Conservation (phyloP, 306 rosid species). For the Sophora flavescens region DNA sequence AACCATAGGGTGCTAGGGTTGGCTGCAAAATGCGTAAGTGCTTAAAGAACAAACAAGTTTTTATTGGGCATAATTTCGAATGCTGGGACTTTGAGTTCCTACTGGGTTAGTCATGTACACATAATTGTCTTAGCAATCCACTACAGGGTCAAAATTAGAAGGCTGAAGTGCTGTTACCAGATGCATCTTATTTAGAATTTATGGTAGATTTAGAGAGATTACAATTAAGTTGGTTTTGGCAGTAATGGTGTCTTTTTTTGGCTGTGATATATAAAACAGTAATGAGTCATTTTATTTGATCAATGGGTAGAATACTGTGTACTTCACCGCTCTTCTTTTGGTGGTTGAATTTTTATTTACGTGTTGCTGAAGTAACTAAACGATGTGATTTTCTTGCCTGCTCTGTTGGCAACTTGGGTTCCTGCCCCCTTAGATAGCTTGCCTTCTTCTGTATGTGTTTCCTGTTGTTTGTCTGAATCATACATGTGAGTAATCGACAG, state of each 20-base stretch:
- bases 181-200: conserved; percentile 15
- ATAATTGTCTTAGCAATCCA: not conserved
- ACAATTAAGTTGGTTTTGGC: conserved; percentile 11
- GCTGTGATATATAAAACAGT: not conserved
- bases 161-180: not conserved
- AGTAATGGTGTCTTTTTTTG: not conserved
- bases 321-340: not conserved
- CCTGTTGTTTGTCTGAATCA: not conserved
- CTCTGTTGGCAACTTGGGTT: conserved; percentile 31
- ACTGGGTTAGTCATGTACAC: not conserved
- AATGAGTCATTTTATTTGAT: conserved; percentile 1
- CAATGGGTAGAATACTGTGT: conserved; percentile 1
- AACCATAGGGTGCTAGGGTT: conserved; percentile 12
- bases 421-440: conserved; percentile 25
- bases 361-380: not conserved
- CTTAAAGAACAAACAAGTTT: conserved; percentile 2
- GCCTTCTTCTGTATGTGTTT: not conserved
- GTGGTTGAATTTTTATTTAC: not conserved
- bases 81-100: not conserved
- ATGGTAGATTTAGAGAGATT: not conserved
- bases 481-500: not conserved
- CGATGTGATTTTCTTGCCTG: not conserved
- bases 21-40: conserved; percentile 25
- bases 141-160: not conserved
- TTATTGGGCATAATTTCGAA: conserved; percentile 1